Conservation (phyloP, 202 grass and related monocot genomes). For the Cymbopogon flexuosus region DNA sequence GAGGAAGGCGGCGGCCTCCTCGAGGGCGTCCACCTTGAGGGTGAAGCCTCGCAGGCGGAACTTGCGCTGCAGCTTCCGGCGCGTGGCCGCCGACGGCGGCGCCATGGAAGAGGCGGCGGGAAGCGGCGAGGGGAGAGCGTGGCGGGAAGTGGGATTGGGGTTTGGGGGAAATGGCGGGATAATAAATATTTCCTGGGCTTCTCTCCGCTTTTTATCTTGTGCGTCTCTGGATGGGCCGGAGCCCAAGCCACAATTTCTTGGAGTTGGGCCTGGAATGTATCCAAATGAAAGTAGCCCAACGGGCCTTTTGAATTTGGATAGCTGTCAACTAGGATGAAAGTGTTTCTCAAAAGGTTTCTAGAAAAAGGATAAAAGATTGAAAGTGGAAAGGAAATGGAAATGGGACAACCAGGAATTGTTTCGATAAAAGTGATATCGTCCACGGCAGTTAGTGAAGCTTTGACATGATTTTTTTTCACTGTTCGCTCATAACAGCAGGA, state of each 20-base stretch:
- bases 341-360: too few relatives aligned
- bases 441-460: too few relatives aligned
- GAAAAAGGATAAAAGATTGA: too few relatives aligned
- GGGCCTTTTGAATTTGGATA: background rate
- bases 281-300: background rate
- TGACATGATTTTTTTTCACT: too few relatives aligned
- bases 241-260: background rate
- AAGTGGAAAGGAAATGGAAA: too few relatives aligned
- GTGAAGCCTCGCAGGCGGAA: constrained; percentile 77
- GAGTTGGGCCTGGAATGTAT: background rate
- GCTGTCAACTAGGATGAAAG: background rate
- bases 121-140: background rate
- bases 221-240: too few relatives aligned
- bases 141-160: constrained; percentile 31
- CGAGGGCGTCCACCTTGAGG: constrained; percentile 81
- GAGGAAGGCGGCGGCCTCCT: constrained; percentile 61
- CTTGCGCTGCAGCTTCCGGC: constrained; percentile 76
- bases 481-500: too few relatives aligned
- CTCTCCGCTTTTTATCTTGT: background rate
- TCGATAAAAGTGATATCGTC: too few relatives aligned
- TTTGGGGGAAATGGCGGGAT: constrained; percentile 32
- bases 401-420: too few relatives aligned
- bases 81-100: constrained; percentile 50
- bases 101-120: constrained; percentile 37
- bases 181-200: constrained; percentile 2